Evolutionary conservation across 306 rosid genomes (phyloP), one percentile per base, ranked within the genome.

Genomic region (Quercus variabilis): DNA sequence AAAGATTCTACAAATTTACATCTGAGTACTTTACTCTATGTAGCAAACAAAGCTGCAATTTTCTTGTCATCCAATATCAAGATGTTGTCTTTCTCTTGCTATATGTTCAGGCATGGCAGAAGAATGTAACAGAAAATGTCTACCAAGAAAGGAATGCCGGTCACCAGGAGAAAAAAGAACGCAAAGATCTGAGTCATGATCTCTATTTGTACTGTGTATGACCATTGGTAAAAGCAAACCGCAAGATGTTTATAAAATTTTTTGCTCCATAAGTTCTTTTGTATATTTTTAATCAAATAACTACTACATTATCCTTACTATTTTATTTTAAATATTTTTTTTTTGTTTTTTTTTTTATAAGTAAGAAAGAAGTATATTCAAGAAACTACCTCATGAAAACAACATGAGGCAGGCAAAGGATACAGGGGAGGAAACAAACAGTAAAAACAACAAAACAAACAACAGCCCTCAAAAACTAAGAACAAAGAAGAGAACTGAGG

Each of bases 21-120:
- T 31, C 38, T 1, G 4, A 49, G 54, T 49, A 49, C 54, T 49
- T 49, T 10, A 49, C 17, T 12, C 54, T 26, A 19, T 12, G n/a
- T 1, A 33, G 18, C 51, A 33, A 33, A 35, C 6, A 67, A 33
- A 18, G 49, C 19, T 63, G 19, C 69, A 14, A 26, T 49, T 26
- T 63, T 28, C 69, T 63, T 14, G 4, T 26, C 15, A 4, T 31
- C 10, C 15, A 35, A 7, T 3, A 8, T 35, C 17, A 19, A 33
- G 72, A 68, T 68, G 3, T 17, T 72, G 35, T 18, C 13, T 72
- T 51, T 15, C 46, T 23, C 26, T 56, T 65, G 38, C 20, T 74
- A 28, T 30, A 43, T 73, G 38, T 49, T 68, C 88, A 85, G 95
- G 81, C 91, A 87, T 30, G 88, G 86, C 64, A 83, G 81, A 12